These are phyloP conservation scores for Umbelopsis isabellina DNA, from an alignment of 192 early-diverging fungal genomes.

Conservation along the genomic window DNA sequence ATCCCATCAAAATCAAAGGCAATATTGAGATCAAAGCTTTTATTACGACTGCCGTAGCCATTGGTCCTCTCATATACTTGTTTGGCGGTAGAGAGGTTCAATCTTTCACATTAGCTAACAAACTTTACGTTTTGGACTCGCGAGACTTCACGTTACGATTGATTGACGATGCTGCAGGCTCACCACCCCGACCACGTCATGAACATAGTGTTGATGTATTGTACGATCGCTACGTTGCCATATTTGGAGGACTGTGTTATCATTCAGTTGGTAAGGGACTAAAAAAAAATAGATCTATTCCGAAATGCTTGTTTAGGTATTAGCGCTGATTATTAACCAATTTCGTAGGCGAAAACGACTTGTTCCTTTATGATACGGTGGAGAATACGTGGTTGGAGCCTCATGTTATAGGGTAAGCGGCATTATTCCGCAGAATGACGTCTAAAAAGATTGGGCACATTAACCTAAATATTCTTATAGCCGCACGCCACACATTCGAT, in stretches of 20 bases:
- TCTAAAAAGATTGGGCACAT: background rate
- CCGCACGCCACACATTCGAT: conserved; percentile 35
- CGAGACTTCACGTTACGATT: conserved; percentile 18
- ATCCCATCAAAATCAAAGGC: conserved; percentile 18
- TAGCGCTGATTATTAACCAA: no score
- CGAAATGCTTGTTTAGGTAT: background rate
- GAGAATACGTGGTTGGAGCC: conserved; percentile 37
- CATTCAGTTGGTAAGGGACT: conserved; percentile 33
- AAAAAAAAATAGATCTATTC: no score
- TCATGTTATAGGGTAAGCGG: conserved; percentile 31
- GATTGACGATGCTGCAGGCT: conserved; percentile 22
- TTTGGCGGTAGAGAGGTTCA: conserved; percentile 31
- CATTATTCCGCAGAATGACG: background rate
- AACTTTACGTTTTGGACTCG: conserved; percentile 22
- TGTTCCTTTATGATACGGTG: conserved; percentile 37
- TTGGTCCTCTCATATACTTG: conserved; percentile 33
- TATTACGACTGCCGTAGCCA: conserved; percentile 26
- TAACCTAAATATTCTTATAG: background rate
- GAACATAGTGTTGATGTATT: conserved; percentile 37
- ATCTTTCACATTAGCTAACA: conserved; percentile 31
- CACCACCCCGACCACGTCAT: conserved; percentile 35
- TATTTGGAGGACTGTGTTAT: conserved; percentile 42
- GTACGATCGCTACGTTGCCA: conserved; percentile 31
- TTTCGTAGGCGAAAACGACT: conserved; percentile 37
- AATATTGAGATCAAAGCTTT: conserved; percentile 18